These are phyloP conservation scores for Luzula sylvatica DNA, from an alignment of 176 grass and related monocot genomes.

Conservation along the genomic window DNA sequence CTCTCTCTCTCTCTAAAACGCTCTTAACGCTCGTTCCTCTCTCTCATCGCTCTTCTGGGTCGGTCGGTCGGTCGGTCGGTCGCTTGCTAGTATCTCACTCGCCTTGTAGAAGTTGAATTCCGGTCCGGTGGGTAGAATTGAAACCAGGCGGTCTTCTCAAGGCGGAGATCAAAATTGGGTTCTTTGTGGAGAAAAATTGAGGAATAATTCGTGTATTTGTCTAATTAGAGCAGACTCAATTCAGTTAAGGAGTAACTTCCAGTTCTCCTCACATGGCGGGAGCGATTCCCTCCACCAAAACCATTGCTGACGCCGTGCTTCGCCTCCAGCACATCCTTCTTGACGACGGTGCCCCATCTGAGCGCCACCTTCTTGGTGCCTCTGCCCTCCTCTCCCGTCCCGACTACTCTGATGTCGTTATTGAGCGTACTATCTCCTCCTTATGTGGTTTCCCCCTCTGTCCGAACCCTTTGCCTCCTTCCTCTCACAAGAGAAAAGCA, in stretches of 20 bases:
- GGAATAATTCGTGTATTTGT: no score
- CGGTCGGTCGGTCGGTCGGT: no score
- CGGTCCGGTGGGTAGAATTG: no score
- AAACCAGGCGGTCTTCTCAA: no score
- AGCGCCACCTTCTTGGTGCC: slow-evolving; percentile 35
- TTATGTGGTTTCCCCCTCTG: slow-evolving; percentile 44
- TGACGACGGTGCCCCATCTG: slow-evolving; percentile 32
- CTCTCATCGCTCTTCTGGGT: no score
- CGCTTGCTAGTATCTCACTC: no score
- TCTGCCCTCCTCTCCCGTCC: slow-evolving; percentile 37
- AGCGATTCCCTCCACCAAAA: not conserved
- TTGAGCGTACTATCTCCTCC: slow-evolving; percentile 50
- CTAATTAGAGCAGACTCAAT: not conserved
- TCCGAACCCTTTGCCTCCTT: slow-evolving; percentile 23
- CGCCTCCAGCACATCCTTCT: slow-evolving; percentile 53
- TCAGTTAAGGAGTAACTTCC: not conserved
- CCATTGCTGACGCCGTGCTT: slow-evolving; percentile 27
- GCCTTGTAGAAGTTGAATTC: no score
- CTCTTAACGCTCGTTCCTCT: no score
- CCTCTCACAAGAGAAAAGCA: not conserved
- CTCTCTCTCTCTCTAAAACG: no score
- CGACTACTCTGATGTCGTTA: slow-evolving; percentile 79
- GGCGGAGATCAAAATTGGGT: no score
- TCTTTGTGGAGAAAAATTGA: no score
- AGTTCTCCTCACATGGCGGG: not conserved